Percentiles rank a stretch among this genome's conserved stretches.
These are phyloP conservation scores for Neofusicoccum sp. DNA, from an alignment of 2,329 filamentous ascomycete genomes.

Conservation along the genomic window DNA sequence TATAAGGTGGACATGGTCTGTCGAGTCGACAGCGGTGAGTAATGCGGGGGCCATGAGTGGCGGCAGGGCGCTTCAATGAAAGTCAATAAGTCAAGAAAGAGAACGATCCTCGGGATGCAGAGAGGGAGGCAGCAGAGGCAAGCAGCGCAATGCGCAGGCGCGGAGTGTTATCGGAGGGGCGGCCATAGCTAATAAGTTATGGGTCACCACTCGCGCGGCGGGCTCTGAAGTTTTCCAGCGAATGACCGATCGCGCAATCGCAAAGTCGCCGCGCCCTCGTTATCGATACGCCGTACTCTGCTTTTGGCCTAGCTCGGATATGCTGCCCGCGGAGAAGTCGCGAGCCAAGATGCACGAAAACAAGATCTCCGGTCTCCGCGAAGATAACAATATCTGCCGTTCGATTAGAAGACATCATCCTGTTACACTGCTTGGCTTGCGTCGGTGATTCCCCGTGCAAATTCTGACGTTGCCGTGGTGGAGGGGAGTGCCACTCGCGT, in stretches of 20 bases:
- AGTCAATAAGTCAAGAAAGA: neutral
- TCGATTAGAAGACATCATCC: neutral
- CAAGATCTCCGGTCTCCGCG: neutral
- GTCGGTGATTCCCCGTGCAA: neutral
- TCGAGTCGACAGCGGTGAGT: slow-evolving; percentile 70
- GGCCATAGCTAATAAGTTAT: slow-evolving; percentile 1
- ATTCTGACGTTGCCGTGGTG: neutral
- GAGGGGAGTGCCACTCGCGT: neutral
- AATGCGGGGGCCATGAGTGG: slow-evolving; percentile 53
- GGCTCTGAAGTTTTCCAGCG: slow-evolving; percentile 16
- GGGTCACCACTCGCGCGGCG: slow-evolving; percentile 1
- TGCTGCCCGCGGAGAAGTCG: slow-evolving; percentile 10
- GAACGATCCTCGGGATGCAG: neutral
- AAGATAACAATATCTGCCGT: neutral
- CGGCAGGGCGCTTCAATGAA: slow-evolving; percentile 1
- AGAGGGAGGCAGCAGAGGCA: neutral
- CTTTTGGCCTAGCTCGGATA: neutral
- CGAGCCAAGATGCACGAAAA: neutral
- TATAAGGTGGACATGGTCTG: slow-evolving; percentile 74
- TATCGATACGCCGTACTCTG: slow-evolving; percentile 14
- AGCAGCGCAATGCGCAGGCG: neutral
- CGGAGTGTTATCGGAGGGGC: slow-evolving; percentile 8
- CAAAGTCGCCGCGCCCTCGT: neutral
- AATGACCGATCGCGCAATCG: slow-evolving; percentile 17
- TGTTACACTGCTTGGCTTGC: neutral